Percentiles rank a stretch among this genome's conserved stretches.
phyloP scores from a whole-genome alignment of 768 basidiomycete species.

The Tylopilus sp. region DNA sequence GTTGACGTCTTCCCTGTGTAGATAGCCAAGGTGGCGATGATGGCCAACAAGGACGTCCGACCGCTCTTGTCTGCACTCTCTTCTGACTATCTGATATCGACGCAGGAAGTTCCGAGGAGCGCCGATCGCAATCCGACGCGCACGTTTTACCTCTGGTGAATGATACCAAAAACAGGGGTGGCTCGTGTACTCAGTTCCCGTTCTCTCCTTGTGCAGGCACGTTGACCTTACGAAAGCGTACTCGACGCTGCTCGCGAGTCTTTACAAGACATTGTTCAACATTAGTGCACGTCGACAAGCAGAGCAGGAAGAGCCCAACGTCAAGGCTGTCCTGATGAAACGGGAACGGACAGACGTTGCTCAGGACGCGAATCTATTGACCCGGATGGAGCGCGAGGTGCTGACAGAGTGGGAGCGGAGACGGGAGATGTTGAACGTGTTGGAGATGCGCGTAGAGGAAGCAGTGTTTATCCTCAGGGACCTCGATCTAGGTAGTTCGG shows the following conservation, averaged over 20 bases:
- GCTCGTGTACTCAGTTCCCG: neutral
- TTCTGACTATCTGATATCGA: slow-evolving; percentile 78
- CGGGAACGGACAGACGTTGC: slow-evolving; percentile 81
- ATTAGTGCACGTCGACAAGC: slow-evolving; percentile 68
- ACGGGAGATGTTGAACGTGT: slow-evolving; percentile 67
- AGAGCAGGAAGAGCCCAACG: slow-evolving; percentile 63
- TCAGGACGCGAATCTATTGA: slow-evolving; percentile 66
- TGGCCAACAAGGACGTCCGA: slow-evolving; percentile 84
- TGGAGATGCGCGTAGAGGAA: slow-evolving; percentile 86
- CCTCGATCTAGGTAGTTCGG: slow-evolving; percentile 48
- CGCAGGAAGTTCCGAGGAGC: slow-evolving; percentile 90
- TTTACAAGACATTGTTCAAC: slow-evolving; percentile 92
- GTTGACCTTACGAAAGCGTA: slow-evolving; percentile 85
- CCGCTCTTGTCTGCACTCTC: slow-evolving; percentile 76
- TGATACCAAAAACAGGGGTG: neutral
- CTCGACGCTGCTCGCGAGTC: slow-evolving; percentile 65
- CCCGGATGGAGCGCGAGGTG: slow-evolving; percentile 71
- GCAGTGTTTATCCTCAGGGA: slow-evolving; percentile 88
- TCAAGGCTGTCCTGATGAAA: slow-evolving; percentile 76
- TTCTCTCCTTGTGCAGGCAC: slow-evolving; percentile 53
- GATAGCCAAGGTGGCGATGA: slow-evolving; percentile 93
- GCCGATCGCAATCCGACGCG: slow-evolving; percentile 86
- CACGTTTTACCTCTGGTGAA: slow-evolving; percentile 89
- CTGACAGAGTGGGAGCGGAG: slow-evolving; percentile 72
- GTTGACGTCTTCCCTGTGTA: slow-evolving; percentile 30